phyloP scores from a whole-genome alignment of 2,329 filamentous ascomycete species.

The Claviceps digitariae region DNA sequence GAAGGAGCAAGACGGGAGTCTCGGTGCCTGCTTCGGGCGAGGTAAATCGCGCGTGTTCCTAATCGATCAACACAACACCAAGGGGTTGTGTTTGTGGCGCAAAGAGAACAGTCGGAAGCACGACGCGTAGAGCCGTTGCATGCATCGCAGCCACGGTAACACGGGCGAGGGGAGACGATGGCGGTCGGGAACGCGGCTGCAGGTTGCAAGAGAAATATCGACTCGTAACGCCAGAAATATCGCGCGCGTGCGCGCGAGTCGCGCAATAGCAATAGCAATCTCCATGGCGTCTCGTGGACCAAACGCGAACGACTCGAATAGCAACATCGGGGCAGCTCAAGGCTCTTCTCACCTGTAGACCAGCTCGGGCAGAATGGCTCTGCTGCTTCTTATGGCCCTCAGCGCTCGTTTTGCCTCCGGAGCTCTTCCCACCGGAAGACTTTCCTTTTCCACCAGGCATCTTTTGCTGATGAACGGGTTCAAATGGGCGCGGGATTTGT shows the following conservation, averaged over 20 bases:
- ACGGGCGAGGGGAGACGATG: not conserved
- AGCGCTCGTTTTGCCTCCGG: conserved; percentile 58
- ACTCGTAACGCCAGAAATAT: conserved; percentile 10
- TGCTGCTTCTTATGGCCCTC: conserved; percentile 73
- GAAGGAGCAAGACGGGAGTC: not conserved
- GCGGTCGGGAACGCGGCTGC: not conserved
- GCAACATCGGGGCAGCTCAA: conserved; percentile 12
- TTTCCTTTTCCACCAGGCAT: conserved; percentile 89
- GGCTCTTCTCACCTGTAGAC: conserved; percentile 61
- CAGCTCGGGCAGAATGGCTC: conserved; percentile 91
- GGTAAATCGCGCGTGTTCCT: not conserved
- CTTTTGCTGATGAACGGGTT: conserved; percentile 1
- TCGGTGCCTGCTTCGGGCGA: not conserved
- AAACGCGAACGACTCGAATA: not conserved
- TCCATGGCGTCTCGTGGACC: not conserved
- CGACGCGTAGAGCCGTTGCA: conserved; percentile 1
- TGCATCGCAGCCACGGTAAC: not conserved
- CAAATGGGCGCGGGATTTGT: not conserved
- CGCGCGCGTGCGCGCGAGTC: not conserved
- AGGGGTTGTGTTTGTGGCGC: not conserved
- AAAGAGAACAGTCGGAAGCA: not conserved
- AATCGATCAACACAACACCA: not conserved
- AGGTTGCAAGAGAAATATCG: not conserved
- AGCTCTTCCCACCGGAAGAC: conserved; percentile 76
- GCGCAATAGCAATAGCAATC: conserved; percentile 4